Evolutionary conservation across 768 basidiomycete species (phyloP).

Genomic region (Rhodosporidiobolus sp.): DNA sequence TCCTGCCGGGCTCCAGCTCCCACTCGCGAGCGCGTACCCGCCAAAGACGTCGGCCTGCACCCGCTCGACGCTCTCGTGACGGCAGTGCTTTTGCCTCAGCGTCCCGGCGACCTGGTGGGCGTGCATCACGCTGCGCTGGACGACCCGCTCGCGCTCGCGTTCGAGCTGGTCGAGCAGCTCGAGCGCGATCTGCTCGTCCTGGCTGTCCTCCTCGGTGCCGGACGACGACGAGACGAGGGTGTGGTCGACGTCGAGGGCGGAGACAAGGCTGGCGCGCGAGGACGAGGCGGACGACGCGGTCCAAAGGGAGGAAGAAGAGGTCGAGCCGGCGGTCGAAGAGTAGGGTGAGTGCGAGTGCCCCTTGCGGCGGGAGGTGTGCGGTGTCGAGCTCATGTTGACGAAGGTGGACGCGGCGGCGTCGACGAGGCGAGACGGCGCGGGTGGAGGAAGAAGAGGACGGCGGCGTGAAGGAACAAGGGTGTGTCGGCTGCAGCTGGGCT

Average conservation of each 20-base stretch:
- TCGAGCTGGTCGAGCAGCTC: constrained; percentile 27
- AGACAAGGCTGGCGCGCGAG: background rate
- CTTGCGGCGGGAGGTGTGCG: background rate
- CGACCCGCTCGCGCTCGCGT: constrained; percentile 3
- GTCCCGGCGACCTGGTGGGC: no score
- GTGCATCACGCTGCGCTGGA: background rate
- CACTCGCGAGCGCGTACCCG: no score
- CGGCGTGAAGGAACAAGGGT: no score
- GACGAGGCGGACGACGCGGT: background rate
- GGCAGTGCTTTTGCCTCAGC: no score
- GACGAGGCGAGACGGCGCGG: no score
- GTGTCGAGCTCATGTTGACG: background rate
- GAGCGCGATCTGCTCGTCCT: constrained; percentile 16
- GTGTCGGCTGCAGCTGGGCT: no score
- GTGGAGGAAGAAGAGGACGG: no score
- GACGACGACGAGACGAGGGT: constrained; percentile 13
- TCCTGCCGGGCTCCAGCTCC: no score
- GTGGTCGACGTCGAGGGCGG: constrained; percentile 2
- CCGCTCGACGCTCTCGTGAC: background rate
- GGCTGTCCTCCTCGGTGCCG: constrained; percentile 1
- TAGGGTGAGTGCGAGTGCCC: background rate
- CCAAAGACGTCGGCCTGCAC: no score
- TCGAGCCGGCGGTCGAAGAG: background rate
- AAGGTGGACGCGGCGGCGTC: background rate
- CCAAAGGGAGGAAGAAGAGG: background rate